Conservation (phyloP, 345 rosid species). For the Pistacia integerrima region DNA sequence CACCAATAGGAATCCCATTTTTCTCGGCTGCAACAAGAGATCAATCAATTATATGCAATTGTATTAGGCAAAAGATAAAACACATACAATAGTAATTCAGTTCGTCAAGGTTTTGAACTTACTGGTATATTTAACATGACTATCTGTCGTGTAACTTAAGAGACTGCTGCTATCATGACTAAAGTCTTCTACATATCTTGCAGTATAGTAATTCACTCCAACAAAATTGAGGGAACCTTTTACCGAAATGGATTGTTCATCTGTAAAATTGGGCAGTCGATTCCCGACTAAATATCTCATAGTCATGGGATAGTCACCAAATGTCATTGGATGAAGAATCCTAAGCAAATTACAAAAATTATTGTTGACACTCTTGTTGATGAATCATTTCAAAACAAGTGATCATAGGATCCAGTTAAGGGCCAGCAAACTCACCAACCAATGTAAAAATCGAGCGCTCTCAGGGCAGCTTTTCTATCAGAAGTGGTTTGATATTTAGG, state of each 20-base stretch:
- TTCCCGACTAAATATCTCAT: constrained; percentile 52
- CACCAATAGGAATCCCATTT: constrained; percentile 40
- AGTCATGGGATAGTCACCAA: constrained; percentile 58
- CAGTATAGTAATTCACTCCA: constrained; percentile 58
- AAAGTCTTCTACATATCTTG: constrained; percentile 35
- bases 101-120: background rate
- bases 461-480: constrained; percentile 16
- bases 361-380: background rate
- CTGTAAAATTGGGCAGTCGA: constrained; percentile 57
- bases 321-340: constrained; percentile 52
- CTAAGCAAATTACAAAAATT: constrained; percentile 14
- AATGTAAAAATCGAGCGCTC: constrained; percentile 17
- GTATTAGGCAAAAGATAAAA: background rate
- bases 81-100: background rate
- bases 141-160: constrained; percentile 33
- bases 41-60: background rate
- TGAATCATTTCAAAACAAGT: constrained; percentile 27
- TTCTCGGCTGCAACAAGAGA: constrained; percentile 26
- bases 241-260: constrained; percentile 41
- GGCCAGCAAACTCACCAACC: constrained; percentile 23
- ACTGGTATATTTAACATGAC: constrained; percentile 22
- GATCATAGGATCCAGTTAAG: background rate
- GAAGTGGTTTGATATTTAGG: constrained; percentile 28
- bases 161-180: background rate
- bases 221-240: constrained; percentile 59